Percentiles rank a stretch among this genome's conserved stretches.
Evolutionary conservation across 2,329 filamentous ascomycete species (phyloP).

Genomic region (Colletotrichum somersetense): DNA sequence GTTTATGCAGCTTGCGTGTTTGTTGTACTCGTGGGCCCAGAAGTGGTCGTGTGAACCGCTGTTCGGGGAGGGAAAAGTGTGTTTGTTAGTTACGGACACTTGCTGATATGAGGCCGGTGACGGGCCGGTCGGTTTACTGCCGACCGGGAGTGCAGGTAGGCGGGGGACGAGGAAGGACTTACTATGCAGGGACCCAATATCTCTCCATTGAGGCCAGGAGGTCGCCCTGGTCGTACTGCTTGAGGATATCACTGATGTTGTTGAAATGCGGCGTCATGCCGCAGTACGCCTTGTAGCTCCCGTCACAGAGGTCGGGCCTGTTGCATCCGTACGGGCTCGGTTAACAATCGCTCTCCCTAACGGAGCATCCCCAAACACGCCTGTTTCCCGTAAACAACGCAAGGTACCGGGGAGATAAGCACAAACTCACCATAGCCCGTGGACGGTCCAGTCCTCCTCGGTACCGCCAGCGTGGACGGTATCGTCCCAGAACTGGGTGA

Average conservation of each 20-base stretch:
- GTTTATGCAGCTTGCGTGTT: constrained; percentile 79
- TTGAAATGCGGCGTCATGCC: constrained; percentile 57
- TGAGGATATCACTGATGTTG: constrained; percentile 58
- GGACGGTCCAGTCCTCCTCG: constrained; percentile 59
- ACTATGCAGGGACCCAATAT: constrained; percentile 58
- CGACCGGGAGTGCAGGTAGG: background rate
- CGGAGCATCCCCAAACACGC: background rate
- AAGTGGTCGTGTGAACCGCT: constrained; percentile 60
- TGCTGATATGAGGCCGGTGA: background rate
- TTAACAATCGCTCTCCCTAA: background rate
- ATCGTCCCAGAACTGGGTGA: constrained; percentile 61
- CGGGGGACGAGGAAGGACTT: constrained; percentile 42
- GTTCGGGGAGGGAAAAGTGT: background rate
- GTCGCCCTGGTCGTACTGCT: constrained; percentile 54
- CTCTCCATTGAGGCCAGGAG: constrained; percentile 57
- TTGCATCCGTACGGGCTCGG: background rate
- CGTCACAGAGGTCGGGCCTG: constrained; percentile 61
- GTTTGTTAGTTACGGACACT: constrained; percentile 10
- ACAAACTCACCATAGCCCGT: constrained; percentile 56
- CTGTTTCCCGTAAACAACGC: background rate
- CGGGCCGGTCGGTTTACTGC: background rate
- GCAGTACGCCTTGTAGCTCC: constrained; percentile 58
- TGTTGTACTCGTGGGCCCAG: constrained; percentile 80
- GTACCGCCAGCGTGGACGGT: constrained; percentile 55
- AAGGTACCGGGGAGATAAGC: background rate